Evolutionary conservation across 2,329 filamentous ascomycete genomes (phyloP).

Genomic region (Fusarium algeriense): DNA sequence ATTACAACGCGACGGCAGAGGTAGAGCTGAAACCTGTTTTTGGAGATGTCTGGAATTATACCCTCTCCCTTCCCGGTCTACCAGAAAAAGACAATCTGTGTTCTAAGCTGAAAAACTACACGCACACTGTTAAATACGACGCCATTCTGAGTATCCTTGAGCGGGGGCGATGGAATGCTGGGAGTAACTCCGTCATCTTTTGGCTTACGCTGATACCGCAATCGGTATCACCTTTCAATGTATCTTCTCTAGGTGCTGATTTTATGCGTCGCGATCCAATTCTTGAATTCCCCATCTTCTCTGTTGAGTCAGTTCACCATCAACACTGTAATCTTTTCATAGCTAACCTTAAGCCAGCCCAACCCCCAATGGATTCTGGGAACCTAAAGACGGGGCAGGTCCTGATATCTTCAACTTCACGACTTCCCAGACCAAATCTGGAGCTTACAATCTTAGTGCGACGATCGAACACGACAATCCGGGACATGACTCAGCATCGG

Average conservation of each 20-base stretch:
- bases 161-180: slow-evolving; percentile 2
- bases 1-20: slow-evolving; percentile 16
- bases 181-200: slow-evolving; percentile 1
- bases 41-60: background rate
- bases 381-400: accelerated
- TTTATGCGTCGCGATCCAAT: accelerated
- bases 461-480: background rate
- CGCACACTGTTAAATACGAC: background rate
- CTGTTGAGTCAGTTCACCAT: background rate
- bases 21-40: background rate
- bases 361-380: slow-evolving; percentile 4
- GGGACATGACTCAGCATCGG: accelerated
- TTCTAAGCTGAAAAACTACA: background rate
- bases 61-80: background rate
- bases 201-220: slow-evolving; percentile 7
- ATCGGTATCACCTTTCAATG: background rate
- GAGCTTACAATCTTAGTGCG: background rate
- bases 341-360: background rate
- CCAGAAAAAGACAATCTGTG: background rate
- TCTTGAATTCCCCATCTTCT: background rate
- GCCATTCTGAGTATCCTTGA: slow-evolving; percentile 6
- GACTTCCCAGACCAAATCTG: background rate
- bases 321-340: too few species aligned
- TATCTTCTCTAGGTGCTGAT: background rate
- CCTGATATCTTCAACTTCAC: slow-evolving; percentile 7